Evolutionary conservation across 352 stramenopile species (phyloP), one percentile per base, ranked within the genome.

Genomic region (Blastocystis sp.): DNA sequence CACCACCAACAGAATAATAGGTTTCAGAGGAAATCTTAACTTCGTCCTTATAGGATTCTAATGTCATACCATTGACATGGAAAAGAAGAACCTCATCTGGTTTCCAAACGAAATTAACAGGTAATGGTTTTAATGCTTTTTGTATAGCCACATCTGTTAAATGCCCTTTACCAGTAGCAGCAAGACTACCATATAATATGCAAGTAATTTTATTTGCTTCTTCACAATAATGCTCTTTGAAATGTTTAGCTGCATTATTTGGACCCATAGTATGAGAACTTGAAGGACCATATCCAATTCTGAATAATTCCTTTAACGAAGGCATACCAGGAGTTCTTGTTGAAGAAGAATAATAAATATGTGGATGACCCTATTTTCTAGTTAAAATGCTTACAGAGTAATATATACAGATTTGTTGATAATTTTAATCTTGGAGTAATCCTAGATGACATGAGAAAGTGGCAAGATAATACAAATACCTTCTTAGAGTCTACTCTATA

Each of bases 241-340:
- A 62, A 27, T 36, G 34, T 18, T 67, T 58, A 10, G 49, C 65
- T 2, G 65, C 65, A 46, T 59, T 66, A 13, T 62, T 49, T 11
- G 65, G 65, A 25, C 65, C 65, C 57, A 70, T 64, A 4, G 65
- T 70, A 33, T 70, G 65, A 28, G 65, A 70, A 21, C 42, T 65
- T 13, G 58, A 68, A 5, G 65, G 65, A 10, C 65, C 65, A 7
- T 67, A 41, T 18, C 65, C 65, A 19, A 69, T 65, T 56, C 46
- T 64, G 27, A 41, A 64, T 10, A 58, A 23, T 44, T 58, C 47
- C 30, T 21, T 13, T 24, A 58, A 37, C 10, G 47, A 58, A 45
- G 47, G 47, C 47, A 58, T 58, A 21, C 47, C 47, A 48, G 31
- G 27, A 2, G 47, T 45, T 11, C 30, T 37, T 35, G 47, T 39